These are phyloP conservation scores for Alternaria incomplexa DNA, from an alignment of 2,329 filamentous ascomycete genomes.

Conservation along the genomic window DNA sequence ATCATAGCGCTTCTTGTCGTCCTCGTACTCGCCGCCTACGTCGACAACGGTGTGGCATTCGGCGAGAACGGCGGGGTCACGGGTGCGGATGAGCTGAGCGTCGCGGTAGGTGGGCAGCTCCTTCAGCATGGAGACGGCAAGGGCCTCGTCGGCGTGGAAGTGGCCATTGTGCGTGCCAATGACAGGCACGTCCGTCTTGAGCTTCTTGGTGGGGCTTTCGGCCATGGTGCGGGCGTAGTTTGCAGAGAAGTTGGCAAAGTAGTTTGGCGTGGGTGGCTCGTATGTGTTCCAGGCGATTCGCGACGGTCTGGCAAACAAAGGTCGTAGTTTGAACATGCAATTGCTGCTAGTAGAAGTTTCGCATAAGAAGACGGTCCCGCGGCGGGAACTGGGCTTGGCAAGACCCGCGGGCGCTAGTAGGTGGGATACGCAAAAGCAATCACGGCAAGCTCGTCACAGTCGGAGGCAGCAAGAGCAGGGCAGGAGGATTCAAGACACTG, in stretches of 20 bases:
- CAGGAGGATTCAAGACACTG: not conserved
- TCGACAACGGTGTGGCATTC: slow-evolving; percentile 95
- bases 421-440: slow-evolving; percentile 1
- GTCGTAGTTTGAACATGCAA: slow-evolving; percentile 25
- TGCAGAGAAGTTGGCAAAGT: not conserved
- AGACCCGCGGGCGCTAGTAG: slow-evolving; percentile 11
- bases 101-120: slow-evolving; percentile 79
- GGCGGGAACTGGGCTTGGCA: slow-evolving; percentile 21
- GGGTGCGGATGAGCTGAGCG: slow-evolving; percentile 81
- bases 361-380: slow-evolving; percentile 9
- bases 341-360: slow-evolving; percentile 15
- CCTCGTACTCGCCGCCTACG: slow-evolving; percentile 93
- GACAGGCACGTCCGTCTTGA: slow-evolving; percentile 72
- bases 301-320: not conserved
- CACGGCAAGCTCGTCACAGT: not conserved
- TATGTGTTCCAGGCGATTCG: not conserved
- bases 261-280: not conserved
- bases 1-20: slow-evolving; percentile 79
- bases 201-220: slow-evolving; percentile 69
- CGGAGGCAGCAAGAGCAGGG: not conserved
- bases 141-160: slow-evolving; percentile 98
- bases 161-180: slow-evolving; percentile 98
- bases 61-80: slow-evolving; percentile 78
- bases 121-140: slow-evolving; percentile 95
- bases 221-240: slow-evolving; percentile 30